Base-by-base conservation (phyloP, 176 grass and related monocot genomes). In the Musa acuminata region DNA sequence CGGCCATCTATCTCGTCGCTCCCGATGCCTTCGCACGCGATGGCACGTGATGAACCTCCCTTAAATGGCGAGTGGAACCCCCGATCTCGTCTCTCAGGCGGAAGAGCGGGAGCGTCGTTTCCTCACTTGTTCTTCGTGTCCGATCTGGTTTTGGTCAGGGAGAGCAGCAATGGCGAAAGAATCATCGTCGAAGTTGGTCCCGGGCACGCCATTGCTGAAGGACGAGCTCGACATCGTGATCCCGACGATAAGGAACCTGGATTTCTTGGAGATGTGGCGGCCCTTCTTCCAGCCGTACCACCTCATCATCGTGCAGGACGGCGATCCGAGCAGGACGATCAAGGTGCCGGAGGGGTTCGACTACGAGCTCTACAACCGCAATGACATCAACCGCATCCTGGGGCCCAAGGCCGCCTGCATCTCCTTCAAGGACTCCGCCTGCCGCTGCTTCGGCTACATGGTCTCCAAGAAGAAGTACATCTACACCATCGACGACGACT, bases 391-490 rank as follows among this genome's bases (percentile, higher is more conserved):
- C 81, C 85, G 93, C 17, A 92, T 97, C 77, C 81, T 97, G 12
- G 93, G 93, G 0, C 93, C 93, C 87, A 97, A 85, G 90, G 87
- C 87, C 0, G 67, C 83, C 53, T 92, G 93, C 83, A 92, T 97
- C 87, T 97, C 93, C 70, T 92, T 88, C 87, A 97, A 97, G 85
- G 93, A 97, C 81, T 97, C 93, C 0, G 93, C 93, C 0, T 97
- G 93, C 79, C 79, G 93, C 22, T 92, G 90, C 85, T 97, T 97
- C 62, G 93, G 90, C 0, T 97, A 90, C 87, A 90, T 97, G 83
- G 90, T 97, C 73, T 96, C 93, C 83, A 92, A 90, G 79, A 96
- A 96, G 87, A 96, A 96, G 93, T 96, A 96, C 69, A 92, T 96
- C 83, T 96, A 87, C 89, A 96, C 93, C 79, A 96, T 96, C 70